Conservation (phyloP, 352 stramenopile species). For the Globisporangium parvum region DNA sequence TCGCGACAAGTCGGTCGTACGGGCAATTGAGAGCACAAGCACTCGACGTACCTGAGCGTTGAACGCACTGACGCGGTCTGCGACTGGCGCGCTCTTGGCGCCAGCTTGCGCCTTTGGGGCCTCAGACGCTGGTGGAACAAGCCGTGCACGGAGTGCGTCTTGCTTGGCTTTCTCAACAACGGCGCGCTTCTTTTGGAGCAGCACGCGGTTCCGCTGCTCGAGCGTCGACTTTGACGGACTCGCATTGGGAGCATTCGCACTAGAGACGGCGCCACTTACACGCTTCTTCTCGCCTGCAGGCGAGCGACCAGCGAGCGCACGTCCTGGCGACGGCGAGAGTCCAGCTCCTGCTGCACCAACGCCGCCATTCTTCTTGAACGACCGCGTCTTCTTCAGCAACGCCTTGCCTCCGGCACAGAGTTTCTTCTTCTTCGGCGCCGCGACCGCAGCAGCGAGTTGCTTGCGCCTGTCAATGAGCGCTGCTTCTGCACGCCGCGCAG, state of each 20-base stretch:
- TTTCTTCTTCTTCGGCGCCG: conserved; percentile 13
- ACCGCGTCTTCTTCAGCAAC: conserved; percentile 12
- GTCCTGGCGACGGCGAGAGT: neutral
- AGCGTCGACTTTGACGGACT: conserved; percentile 9
- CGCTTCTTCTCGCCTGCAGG: conserved; percentile 2
- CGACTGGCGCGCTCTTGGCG: conserved; percentile 4
- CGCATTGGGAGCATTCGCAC: neutral
- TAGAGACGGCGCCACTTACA: neutral
- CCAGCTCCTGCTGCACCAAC: neutral
- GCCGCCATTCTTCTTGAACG: conserved; percentile 13
- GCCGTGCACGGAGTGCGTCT: conserved; percentile 3
- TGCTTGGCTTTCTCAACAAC: conserved; percentile 19
- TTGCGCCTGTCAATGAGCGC: conserved; percentile 2
- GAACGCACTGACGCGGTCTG: conserved; percentile 47
- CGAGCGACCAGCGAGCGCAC: neutral
- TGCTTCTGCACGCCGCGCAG: conserved; percentile 6
- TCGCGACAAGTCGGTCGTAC: neutral
- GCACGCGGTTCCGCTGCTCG: conserved; percentile 12
- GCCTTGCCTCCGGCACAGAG: neutral
- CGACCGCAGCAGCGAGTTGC: neutral
- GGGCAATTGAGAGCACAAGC: neutral
- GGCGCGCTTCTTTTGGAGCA: conserved; percentile 20
- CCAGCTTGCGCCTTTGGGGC: neutral
- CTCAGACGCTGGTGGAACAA: neutral
- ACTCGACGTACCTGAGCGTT: conserved; percentile 33